Base-by-base conservation (phyloP, 2,329 filamentous ascomycete species). In the Rhinocladiella mackenziei region DNA sequence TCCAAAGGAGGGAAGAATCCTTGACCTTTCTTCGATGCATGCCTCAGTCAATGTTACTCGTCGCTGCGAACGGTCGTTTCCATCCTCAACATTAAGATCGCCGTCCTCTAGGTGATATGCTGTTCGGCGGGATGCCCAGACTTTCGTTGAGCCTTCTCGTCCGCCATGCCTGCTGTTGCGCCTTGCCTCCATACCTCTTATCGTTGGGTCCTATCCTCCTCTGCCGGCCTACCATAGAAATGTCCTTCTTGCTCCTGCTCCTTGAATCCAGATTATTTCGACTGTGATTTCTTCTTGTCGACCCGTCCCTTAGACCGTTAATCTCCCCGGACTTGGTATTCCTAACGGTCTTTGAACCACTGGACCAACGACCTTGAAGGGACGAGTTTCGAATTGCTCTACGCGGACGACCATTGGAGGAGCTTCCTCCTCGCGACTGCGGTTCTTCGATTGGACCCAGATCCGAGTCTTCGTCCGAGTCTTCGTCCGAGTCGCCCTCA, bases 141-240 rank as follows among this genome's bases (percentile, higher is more conserved):
- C 25, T 39, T 20, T 51, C 48, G 11, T 34, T 43, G 15, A 26
- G 20, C 20, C 39, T 48, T 23, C 44, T 40, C 4, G 44, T 46
- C 17, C 30, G 22, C 44, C 48, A 44, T 33, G 39, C 37, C 35
- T 36, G 32, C 29, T 45, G 44, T 20, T 48, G 40, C n/a, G 43
- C 40, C 29, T 22, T 33, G 2, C 45, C 36, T 22, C 49, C 40
- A 26, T 39, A 41, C 39, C 45, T 33, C 31, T 31, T 43, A 26
- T 49, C 49, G 19, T 41, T 18, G 20, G 39, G 39, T 14, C 43
- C 39, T 17, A 38, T 49, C 33, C 32, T 40, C 22, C 39, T 23
- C 32, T 34, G 34, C 8, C 39, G 40, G 37, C 22, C 37, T 25
- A 34, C 28, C 40, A 29, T 34, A 22, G 36, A 32, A 25, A 9